Evolutionary conservation across 306 rosid genomes (phyloP).

Genomic region (Boehmeria nivea): DNA sequence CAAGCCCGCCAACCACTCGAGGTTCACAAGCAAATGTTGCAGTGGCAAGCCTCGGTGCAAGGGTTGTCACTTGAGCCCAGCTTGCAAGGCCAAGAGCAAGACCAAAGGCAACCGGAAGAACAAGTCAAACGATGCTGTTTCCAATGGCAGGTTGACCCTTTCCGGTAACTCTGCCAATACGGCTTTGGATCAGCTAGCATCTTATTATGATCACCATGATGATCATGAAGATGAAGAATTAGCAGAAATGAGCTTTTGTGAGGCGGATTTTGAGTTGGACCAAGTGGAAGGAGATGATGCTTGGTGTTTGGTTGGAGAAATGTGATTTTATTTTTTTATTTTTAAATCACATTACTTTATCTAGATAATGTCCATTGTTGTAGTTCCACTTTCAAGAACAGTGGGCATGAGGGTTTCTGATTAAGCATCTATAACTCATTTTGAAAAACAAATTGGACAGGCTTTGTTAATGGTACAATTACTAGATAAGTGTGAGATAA

Average conservation of each 20-base stretch:
- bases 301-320: no score
- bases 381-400: no score
- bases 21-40: slow-evolving; percentile 62
- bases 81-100: slow-evolving; percentile 51
- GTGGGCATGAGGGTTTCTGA: no score
- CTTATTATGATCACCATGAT: no score
- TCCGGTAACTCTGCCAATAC: slow-evolving; percentile 29
- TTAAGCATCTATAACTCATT: no score
- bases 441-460: neutral
- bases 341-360: no score
- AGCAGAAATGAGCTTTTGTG: no score
- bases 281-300: no score
- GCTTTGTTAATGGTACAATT: neutral
- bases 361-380: no score
- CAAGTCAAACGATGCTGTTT: slow-evolving; percentile 15
- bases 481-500: slow-evolving; percentile 7
- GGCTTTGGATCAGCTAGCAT: slow-evolving; percentile 24
- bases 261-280: no score
- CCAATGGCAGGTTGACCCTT: slow-evolving; percentile 15
- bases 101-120: slow-evolving; percentile 49
- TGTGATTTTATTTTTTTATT: no score
- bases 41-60: slow-evolving; percentile 34
- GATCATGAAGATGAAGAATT: no score
- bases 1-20: slow-evolving; percentile 75
- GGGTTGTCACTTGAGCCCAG: slow-evolving; percentile 45